A percentile compares a stretch with the other conserved stretches of the same genome.
phyloP scores from a whole-genome alignment of 83 land plant genomes.

The Picea abies region DNA sequence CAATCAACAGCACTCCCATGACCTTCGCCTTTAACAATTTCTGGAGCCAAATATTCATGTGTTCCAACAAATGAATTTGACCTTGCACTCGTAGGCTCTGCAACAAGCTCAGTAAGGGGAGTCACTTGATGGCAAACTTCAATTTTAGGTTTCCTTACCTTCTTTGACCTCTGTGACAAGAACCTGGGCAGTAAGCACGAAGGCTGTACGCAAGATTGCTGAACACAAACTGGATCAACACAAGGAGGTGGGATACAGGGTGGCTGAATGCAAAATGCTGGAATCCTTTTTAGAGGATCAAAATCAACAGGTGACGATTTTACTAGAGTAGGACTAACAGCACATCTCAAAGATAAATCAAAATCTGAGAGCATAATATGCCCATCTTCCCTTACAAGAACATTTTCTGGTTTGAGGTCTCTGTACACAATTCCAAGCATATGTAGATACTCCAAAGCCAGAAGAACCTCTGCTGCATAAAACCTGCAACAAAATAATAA shows the following conservation, averaged over 20 bases:
- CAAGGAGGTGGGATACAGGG: conserved; percentile 64
- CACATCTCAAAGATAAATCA: conserved; percentile 48
- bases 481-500: conserved; percentile 32
- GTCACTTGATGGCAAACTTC: conserved; percentile 37
- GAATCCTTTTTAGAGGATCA: conserved; percentile 31
- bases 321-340: conserved; percentile 56
- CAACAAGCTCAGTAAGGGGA: conserved; percentile 72
- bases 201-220: conserved; percentile 50
- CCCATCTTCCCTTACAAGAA: conserved; percentile 61
- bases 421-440: conserved; percentile 53
- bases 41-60: conserved; percentile 84
- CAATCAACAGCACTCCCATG: conserved; percentile 89
- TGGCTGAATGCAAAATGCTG: conserved; percentile 47
- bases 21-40: conserved; percentile 79
- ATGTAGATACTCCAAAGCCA: conserved; percentile 52
- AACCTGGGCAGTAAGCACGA: conserved; percentile 61
- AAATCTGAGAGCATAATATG: conserved; percentile 57
- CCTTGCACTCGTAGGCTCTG: conserved; percentile 76
- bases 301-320: conserved; percentile 34
- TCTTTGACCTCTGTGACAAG: conserved; percentile 31
- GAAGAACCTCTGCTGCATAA: conserved; percentile 54
- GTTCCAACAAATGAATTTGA: conserved; percentile 88
- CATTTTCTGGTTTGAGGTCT: conserved; percentile 57
- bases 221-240: conserved; percentile 60
- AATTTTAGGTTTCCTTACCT: conserved; percentile 34